Base-by-base conservation (phyloP, 129 eudicot species). In the Chrysanthemum lavandulifolium region DNA sequence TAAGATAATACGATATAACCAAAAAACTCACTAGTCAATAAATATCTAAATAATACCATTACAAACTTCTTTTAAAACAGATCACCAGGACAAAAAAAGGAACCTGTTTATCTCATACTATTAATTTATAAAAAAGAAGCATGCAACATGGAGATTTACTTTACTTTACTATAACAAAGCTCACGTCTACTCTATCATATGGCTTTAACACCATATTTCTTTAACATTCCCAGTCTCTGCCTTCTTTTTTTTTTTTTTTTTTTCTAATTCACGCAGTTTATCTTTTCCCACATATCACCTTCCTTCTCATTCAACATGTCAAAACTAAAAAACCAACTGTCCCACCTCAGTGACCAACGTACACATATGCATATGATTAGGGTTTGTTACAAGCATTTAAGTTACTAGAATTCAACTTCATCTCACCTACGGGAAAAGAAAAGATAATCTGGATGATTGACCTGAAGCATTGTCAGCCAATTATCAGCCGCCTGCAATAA, bases 391-490 rank as follows among this genome's bases (percentile, higher is more conserved):
- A 53, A 53, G 7, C n/a, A 16, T 16, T 13, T 14, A 53, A 14
- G 58, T 53, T 53, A 53, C 7, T 53, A 53, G 16, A 53, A 53
- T 14, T 53, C 18, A 53, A 53, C 58, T 12, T 53, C 18, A 13
- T 53, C 58, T 16, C 89, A 94, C 78, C 88, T 84, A 70, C 88
- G 89, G 73, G 86, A 77, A 85, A 86, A 88, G 89, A 95, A 95
- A 71, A 83, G 85, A 76, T 86, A 91, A 82, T 95, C 99, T 3
- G 99, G 99, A 87, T 90, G 97, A 74, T 88, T 81, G 86, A 95
- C 99, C 79, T 83, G 86, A 55, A 76, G 96, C 9, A 14, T 27
- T 6, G 86, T 75, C 31, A 90, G 77, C 96, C 91, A 83, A 63
- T 72, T 74, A 21, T 88, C 95, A 66, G 99, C 99, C 3, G 78